Evolutionary conservation across 345 rosid species (phyloP).

Genomic region (Pseudoturritis turrita): DNA sequence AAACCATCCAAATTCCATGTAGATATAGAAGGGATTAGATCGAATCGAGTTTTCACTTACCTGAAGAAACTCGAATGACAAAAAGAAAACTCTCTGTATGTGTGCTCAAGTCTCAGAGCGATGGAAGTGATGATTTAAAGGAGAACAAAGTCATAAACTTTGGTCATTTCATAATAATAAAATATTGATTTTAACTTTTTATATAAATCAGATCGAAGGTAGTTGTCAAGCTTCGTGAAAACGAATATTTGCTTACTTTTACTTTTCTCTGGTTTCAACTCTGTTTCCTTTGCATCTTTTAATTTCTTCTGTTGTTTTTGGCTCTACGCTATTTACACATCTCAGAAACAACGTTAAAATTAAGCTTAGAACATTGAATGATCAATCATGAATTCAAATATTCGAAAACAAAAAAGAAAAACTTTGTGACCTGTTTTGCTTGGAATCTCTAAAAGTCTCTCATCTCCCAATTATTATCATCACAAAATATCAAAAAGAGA

Average conservation of each 20-base stretch:
- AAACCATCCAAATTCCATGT: not conserved
- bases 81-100: not conserved
- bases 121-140: not conserved
- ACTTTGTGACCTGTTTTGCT: not conserved
- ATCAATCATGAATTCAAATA: not conserved
- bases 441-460: not conserved
- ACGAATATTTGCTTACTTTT: conserved; percentile 13
- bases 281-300: conserved; percentile 1
- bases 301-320: not conserved
- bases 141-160: conserved; percentile 4
- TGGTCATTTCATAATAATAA: conserved; percentile 5
- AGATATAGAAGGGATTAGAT: not conserved
- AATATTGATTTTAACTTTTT: not conserved
- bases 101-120: conserved; percentile 5
- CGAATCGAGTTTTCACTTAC: not conserved
- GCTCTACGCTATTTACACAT: no score
- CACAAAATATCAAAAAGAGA: not conserved
- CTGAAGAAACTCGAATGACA: conserved; percentile 17
- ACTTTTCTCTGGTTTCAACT: conserved; percentile 15
- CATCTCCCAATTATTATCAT: conserved; percentile 5
- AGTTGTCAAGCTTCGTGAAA: not conserved
- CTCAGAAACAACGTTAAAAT: not conserved
- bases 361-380: not conserved
- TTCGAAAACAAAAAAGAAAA: not conserved
- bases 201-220: not conserved